Conservation (phyloP, 2,329 filamentous ascomycete genomes). For the Helminthosporium solani region DNA sequence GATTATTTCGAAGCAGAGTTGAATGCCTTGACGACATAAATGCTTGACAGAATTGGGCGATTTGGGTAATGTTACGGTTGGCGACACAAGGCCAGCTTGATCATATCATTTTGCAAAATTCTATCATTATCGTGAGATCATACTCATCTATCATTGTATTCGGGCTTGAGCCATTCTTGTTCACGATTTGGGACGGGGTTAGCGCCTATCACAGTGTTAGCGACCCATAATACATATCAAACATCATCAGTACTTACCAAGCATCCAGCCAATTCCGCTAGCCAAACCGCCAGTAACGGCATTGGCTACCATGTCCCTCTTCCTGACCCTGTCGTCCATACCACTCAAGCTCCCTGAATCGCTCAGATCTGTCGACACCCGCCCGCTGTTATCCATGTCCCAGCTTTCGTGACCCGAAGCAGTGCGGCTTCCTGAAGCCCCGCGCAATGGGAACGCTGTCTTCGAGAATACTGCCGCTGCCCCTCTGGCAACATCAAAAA, state of each 20-base stretch:
- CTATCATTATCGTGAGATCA: neutral
- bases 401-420: slow-evolving; percentile 10
- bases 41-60: too few relatives aligned
- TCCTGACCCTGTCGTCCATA: slow-evolving; percentile 55
- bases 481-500: slow-evolving; percentile 55
- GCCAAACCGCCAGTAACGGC: slow-evolving; percentile 64
- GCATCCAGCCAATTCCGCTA: slow-evolving; percentile 64
- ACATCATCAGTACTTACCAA: slow-evolving; percentile 47
- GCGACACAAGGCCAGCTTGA: too few relatives aligned
- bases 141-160: neutral
- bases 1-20: too few relatives aligned
- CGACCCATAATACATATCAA: neutral
- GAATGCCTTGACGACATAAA: too few relatives aligned
- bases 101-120: too few relatives aligned
- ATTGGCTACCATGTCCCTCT: slow-evolving; percentile 70
- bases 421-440: slow-evolving; percentile 10
- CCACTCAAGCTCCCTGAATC: slow-evolving; percentile 39
- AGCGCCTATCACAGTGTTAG: slow-evolving; percentile 21
- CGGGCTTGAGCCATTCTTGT: neutral
- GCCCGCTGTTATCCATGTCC: slow-evolving; percentile 12
- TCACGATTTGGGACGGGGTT: slow-evolving; percentile 17
- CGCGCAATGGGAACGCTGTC: slow-evolving; percentile 49
- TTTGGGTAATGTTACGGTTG: too few relatives aligned
- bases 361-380: slow-evolving; percentile 36
- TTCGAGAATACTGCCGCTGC: slow-evolving; percentile 51